phyloP scores from a whole-genome alignment of 2,329 filamentous ascomycete species.

The Xylaria sp. region DNA sequence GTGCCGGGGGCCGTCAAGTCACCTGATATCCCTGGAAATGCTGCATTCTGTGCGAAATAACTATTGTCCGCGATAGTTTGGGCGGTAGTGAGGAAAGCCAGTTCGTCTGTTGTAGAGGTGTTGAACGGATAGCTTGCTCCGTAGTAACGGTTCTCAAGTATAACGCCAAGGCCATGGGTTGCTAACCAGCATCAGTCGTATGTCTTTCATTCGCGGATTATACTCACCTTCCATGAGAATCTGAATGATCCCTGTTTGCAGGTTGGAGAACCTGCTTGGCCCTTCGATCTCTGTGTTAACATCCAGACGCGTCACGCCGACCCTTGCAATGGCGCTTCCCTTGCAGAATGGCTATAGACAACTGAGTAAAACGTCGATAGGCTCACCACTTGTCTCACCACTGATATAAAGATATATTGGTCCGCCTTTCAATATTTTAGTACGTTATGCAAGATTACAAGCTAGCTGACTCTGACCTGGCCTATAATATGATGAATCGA shows the following conservation, averaged over 20 bases:
- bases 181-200: conserved; percentile 34
- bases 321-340: not conserved
- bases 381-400: conserved; percentile 41
- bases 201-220: not conserved
- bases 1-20: conserved; percentile 50
- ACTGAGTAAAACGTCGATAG: not conserved
- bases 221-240: conserved; percentile 54
- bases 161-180: conserved; percentile 59
- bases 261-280: conserved; percentile 37
- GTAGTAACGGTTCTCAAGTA: conserved; percentile 59
- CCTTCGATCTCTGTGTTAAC: conserved; percentile 9
- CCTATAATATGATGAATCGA: conserved; percentile 59
- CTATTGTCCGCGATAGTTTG: conserved; percentile 59
- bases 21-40: conserved; percentile 49
- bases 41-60: conserved; percentile 55
- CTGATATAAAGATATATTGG: conserved; percentile 45
- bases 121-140: conserved; percentile 55
- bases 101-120: conserved; percentile 53
- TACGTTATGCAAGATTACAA: not conserved
- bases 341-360: no score
- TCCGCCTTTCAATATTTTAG: conserved; percentile 46
- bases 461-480: conserved; percentile 37
- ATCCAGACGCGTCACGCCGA: not conserved
- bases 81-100: conserved; percentile 56
- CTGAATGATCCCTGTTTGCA: conserved; percentile 51